phyloP scores from a whole-genome alignment of 495 filamentous ascomycete species.

The Hyaloscypha bicolor region DNA sequence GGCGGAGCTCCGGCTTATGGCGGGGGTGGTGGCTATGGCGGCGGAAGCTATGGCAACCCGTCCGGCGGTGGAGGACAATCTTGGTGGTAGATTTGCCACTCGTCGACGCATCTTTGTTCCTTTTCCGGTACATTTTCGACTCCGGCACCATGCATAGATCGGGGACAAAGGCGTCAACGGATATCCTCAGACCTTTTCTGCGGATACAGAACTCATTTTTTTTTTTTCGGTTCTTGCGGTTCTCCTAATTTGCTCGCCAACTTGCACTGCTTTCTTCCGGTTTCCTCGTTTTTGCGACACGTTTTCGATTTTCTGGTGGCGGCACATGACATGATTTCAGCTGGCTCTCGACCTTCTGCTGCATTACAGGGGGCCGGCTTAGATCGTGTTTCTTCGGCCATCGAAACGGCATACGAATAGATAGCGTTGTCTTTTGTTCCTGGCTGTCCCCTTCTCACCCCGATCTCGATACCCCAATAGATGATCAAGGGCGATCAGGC shows the following conservation, averaged over 20 bases:
- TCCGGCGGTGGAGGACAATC: conserved; percentile 47
- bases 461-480: conserved; percentile 58
- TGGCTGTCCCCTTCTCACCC: conserved; percentile 41
- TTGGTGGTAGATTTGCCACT: conserved; percentile 80
- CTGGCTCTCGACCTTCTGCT: conserved; percentile 26
- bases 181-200: conserved; percentile 22
- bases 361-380: conserved; percentile 25
- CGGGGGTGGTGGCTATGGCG: conserved; percentile 42
- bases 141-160: conserved; percentile 26
- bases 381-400: conserved; percentile 26
- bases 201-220: conserved; percentile 39
- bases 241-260: conserved; percentile 40
- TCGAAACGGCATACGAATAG: conserved; percentile 66
- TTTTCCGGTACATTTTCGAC: conserved; percentile 38
- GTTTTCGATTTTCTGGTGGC: conserved; percentile 41
- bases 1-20: conserved; percentile 33
- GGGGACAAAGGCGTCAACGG: conserved; percentile 35
- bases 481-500: conserved; percentile 44
- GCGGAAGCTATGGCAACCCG: conserved; percentile 42
- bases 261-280: conserved; percentile 34
- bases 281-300: conserved; percentile 37
- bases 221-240: conserved; percentile 34
- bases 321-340: conserved; percentile 29
- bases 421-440: conserved; percentile 72
- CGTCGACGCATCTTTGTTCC: conserved; percentile 33